Evolutionary conservation across 306 rosid species (phyloP), one percentile per base, ranked within the genome.

Genomic region (Medicago lupulina): DNA sequence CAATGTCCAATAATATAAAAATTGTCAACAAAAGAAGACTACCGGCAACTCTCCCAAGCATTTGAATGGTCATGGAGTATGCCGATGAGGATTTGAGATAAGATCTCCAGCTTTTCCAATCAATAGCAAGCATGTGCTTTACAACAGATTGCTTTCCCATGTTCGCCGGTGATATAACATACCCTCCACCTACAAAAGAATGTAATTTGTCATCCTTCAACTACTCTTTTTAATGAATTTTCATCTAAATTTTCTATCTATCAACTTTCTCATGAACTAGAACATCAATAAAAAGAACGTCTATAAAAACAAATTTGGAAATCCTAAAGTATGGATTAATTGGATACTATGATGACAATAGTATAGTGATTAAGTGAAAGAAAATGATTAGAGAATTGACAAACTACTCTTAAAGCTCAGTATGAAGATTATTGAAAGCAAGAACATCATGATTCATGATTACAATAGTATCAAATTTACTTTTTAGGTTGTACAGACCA

Each of bases 1-100:
- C 54, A 41, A 25, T 41, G 59, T 72, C 31, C 31, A 67, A 28
- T 34, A 62, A 74, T 51, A 65, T 41, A 71, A 71, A 75, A 41
- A 39, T 71, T 17, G 69, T 77, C 46, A 60, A 25, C 38, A 64
- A 78, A 64, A 67, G 59, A 46, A 80, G 80, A 18, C 44, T 80
- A 95, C 99, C 97, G 0, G 99, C 95, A 78, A 95, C 88, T 83
- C 89, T 95, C 82, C 88, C 99, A 54, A 95, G 92, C 99, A 95
- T 95, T n/a, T 57, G 79, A 72, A 92, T 84, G 47, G 97, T 95
- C 70, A 92, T 89, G 58, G 92, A 80, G 73, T 90, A 85, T 38
- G 96, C 96, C 41, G 96, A 90, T 21, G 99, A 89, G 47, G 97
- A 83, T 36, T 87, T 92, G 51, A 89, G 76, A 85, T 85, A 92